phyloP scores from a whole-genome alignment of 345 rosid species.

The Melastoma malabathricum region DNA sequence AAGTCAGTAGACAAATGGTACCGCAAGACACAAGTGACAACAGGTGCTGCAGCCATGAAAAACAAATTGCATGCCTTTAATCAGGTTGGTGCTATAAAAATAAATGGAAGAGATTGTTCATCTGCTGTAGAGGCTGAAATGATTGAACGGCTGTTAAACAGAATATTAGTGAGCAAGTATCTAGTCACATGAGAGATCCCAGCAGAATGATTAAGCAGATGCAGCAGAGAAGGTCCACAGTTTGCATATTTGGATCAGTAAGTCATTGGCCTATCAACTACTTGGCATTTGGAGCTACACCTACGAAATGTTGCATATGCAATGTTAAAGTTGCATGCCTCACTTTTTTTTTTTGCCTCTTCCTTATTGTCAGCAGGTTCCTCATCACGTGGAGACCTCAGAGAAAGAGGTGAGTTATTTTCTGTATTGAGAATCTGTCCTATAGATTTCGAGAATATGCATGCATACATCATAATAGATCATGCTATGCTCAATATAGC shows the following conservation, averaged over 20 bases:
- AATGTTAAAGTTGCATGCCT: neutral
- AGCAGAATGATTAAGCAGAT: conserved; percentile 92
- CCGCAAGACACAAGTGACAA: conserved; percentile 77
- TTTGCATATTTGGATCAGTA: conserved; percentile 63
- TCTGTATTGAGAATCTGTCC: too few species aligned
- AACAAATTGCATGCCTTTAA: conserved; percentile 82
- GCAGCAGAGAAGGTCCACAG: conserved; percentile 63
- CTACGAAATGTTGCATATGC: neutral
- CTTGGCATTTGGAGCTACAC: neutral
- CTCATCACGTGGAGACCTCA: conserved; percentile 12
- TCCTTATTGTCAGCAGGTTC: conserved; percentile 17
- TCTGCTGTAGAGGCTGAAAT: conserved; percentile 8
- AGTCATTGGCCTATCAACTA: conserved; percentile 17
- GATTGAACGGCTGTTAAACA: conserved; percentile 13
- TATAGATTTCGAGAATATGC: too few species aligned
- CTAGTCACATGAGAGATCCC: conserved; percentile 84
- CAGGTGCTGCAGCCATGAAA: conserved; percentile 84
- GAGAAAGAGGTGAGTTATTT: conserved; percentile 33
- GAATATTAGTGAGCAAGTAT: conserved; percentile 90
- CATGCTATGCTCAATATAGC: too few species aligned
- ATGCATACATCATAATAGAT: too few species aligned
- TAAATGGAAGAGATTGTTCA: neutral
- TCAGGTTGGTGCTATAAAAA: conserved; percentile 44
- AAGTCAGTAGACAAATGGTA: conserved; percentile 92
- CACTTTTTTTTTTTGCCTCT: conserved; percentile 1